phyloP scores from a whole-genome alignment of 352 stramenopile species.

The Globisporangium apiculatum region DNA sequence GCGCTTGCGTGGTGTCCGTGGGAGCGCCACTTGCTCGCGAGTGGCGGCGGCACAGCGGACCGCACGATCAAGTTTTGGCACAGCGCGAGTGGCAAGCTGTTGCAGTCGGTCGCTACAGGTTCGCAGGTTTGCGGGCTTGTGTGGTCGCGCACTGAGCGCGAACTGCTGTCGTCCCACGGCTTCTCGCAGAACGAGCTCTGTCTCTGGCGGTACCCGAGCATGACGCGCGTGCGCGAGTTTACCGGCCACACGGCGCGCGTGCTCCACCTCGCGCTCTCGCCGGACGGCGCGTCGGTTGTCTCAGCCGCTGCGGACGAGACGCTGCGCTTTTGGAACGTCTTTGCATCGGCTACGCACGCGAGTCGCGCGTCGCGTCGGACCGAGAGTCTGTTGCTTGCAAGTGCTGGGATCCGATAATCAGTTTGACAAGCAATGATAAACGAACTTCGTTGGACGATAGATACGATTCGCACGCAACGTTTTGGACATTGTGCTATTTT shows the following conservation, averaged over 20 bases:
- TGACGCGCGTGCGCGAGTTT: slow-evolving; percentile 97
- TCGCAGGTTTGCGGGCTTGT: slow-evolving; percentile 96
- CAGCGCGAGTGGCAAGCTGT: slow-evolving; percentile 89
- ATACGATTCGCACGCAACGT: no score
- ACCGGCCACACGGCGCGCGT: slow-evolving; percentile 96
- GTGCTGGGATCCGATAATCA: slow-evolving; percentile 11
- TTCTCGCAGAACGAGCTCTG: slow-evolving; percentile 97
- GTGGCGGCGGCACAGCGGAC: slow-evolving; percentile 96
- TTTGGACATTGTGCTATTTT: no score
- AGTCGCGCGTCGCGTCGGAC: background rate
- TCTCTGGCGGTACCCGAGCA: slow-evolving; percentile 98
- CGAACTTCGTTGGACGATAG: no score
- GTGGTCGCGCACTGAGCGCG: slow-evolving; percentile 91
- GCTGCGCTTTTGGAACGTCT: slow-evolving; percentile 99
- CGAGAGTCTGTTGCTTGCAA: slow-evolving; percentile 3
- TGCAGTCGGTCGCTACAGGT: slow-evolving; percentile 96
- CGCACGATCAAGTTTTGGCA: slow-evolving; percentile 99
- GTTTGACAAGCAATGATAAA: no score
- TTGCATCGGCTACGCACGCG: slow-evolving; percentile 59
- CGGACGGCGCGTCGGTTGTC: slow-evolving; percentile 95
- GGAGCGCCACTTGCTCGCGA: slow-evolving; percentile 95
- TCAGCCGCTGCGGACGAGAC: slow-evolving; percentile 98
- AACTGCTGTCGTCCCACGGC: slow-evolving; percentile 96
- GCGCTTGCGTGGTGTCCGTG: slow-evolving; percentile 98
- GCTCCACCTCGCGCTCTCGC: slow-evolving; percentile 95